Conservation (phyloP, 2,329 filamentous ascomycete genomes). For the Nemania sp. region DNA sequence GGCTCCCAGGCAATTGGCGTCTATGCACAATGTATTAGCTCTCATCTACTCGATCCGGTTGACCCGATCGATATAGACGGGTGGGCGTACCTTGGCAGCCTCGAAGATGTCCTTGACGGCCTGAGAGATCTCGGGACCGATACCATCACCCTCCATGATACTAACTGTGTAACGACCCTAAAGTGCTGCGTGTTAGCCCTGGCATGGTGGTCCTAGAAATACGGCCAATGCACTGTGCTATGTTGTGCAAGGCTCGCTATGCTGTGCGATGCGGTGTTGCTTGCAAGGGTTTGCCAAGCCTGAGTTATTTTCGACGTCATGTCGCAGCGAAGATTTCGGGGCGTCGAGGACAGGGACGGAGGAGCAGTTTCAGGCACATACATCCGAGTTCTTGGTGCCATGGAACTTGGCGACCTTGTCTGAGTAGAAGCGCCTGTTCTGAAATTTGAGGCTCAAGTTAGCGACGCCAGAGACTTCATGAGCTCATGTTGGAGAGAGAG, state of each 20-base stretch:
- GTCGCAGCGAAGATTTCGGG: slow-evolving; percentile 26
- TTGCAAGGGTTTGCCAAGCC: slow-evolving; percentile 32
- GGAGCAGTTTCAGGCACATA: slow-evolving; percentile 52
- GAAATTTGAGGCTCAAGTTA: slow-evolving; percentile 32
- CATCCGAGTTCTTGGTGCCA: slow-evolving; percentile 84
- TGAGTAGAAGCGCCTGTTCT: slow-evolving; percentile 67
- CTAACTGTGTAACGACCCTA: slow-evolving; percentile 95
- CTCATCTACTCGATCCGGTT: not conserved
- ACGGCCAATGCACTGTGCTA: slow-evolving; percentile 1
- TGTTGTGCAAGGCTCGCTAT: too few relatives aligned
- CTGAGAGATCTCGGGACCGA: slow-evolving; percentile 95
- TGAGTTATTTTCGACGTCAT: slow-evolving; percentile 49
- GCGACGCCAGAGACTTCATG: slow-evolving; percentile 25
- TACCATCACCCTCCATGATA: slow-evolving; percentile 98
- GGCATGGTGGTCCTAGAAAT: slow-evolving; percentile 21
- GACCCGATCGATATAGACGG: too few relatives aligned
- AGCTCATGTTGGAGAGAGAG: not conserved
- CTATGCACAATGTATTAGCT: slow-evolving; percentile 47
- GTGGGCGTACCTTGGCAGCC: slow-evolving; percentile 77
- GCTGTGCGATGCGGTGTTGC: not conserved
- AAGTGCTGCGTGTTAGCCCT: slow-evolving; percentile 30
- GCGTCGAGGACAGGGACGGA: not conserved
- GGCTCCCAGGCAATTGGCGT: slow-evolving; percentile 95
- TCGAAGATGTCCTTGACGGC: slow-evolving; percentile 99
- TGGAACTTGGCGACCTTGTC: slow-evolving; percentile 85